Conservation (phyloP, 805 yeast genomes). For the Candida saitoana region DNA sequence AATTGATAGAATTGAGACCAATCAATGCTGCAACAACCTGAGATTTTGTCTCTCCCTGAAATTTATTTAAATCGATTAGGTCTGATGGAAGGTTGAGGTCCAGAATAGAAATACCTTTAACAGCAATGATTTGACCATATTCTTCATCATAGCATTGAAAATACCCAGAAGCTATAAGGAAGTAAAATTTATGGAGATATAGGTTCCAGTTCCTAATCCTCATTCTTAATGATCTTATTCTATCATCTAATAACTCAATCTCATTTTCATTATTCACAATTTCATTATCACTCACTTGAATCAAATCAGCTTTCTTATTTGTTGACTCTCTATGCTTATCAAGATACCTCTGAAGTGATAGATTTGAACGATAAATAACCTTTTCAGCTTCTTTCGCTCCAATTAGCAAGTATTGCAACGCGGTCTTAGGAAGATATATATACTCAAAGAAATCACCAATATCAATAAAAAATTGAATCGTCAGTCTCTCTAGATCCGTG, state of each 20-base stretch:
- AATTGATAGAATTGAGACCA: constrained; percentile 12
- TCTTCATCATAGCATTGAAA: constrained; percentile 47
- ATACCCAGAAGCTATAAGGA: constrained; percentile 71
- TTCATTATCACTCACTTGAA: constrained; percentile 14
- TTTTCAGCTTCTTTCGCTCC: constrained; percentile 32
- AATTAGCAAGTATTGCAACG: constrained; percentile 44
- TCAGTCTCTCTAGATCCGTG: constrained; percentile 44
- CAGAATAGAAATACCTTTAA: constrained; percentile 9
- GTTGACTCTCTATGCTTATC: constrained; percentile 21
- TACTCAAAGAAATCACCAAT: constrained; percentile 70
- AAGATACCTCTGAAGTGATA: constrained; percentile 14
- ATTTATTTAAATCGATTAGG: background rate
- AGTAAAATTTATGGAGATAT: constrained; percentile 69
- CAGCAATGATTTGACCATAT: constrained; percentile 21
- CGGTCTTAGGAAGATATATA: constrained; percentile 45
- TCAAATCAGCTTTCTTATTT: constrained; percentile 13
- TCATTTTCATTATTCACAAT: constrained; percentile 5
- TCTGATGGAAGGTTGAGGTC: constrained; percentile 2
- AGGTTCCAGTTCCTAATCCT: constrained; percentile 52
- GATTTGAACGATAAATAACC: constrained; percentile 20
- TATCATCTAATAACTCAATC: constrained; percentile 19
- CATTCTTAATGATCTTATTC: constrained; percentile 17
- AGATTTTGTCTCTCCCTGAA: constrained; percentile 8
- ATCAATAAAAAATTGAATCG: constrained; percentile 45
- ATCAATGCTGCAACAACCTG: constrained; percentile 22